A percentile compares a stretch with the other conserved stretches of the same genome.
Conservation (phyloP, 768 basidiomycete genomes). For the Serpula lacrymans region DNA sequence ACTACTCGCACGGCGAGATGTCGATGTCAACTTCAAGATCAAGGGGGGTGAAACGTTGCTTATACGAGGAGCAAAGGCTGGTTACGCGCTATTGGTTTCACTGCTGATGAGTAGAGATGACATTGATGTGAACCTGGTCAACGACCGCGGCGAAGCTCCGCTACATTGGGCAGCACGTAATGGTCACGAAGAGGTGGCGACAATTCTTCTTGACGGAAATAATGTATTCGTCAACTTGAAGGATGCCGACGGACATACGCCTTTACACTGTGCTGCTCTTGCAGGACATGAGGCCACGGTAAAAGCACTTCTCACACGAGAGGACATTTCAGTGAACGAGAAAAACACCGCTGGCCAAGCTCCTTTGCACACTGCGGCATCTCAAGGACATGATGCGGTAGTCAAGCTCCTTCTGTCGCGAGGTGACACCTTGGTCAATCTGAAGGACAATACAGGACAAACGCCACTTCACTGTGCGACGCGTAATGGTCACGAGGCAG, state of each 20-base stretch:
- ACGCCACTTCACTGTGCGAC: constrained; percentile 3
- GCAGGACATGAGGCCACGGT: constrained; percentile 2
- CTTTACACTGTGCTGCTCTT: not conserved
- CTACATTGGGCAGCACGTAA: constrained; percentile 6
- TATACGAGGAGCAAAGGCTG: too few relatives aligned
- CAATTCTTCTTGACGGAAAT: too few relatives aligned
- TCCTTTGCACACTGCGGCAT: constrained; percentile 4
- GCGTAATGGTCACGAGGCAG: not conserved
- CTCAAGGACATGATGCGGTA: constrained; percentile 7
- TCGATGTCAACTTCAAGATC: constrained; percentile 5
- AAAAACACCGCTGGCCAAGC: constrained; percentile 1
- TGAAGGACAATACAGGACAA: not conserved
- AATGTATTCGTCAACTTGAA: too few relatives aligned
- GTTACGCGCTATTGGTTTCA: too few relatives aligned
- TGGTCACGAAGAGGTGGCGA: constrained; percentile 7
- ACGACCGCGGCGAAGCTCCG: constrained; percentile 5
- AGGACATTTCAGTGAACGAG: constrained; percentile 6
- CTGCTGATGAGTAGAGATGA: too few relatives aligned
- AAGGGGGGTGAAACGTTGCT: too few relatives aligned
- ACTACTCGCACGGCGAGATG: constrained; percentile 1
- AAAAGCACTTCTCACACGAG: constrained; percentile 3
- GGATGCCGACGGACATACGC: constrained; percentile 1
- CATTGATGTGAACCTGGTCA: not conserved
- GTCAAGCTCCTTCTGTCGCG: constrained; percentile 4
- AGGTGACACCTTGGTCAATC: constrained; percentile 1